phyloP scores from a whole-genome alignment of 1,284 basidiomycete genomes.

The Melampsora larici-populina region DNA sequence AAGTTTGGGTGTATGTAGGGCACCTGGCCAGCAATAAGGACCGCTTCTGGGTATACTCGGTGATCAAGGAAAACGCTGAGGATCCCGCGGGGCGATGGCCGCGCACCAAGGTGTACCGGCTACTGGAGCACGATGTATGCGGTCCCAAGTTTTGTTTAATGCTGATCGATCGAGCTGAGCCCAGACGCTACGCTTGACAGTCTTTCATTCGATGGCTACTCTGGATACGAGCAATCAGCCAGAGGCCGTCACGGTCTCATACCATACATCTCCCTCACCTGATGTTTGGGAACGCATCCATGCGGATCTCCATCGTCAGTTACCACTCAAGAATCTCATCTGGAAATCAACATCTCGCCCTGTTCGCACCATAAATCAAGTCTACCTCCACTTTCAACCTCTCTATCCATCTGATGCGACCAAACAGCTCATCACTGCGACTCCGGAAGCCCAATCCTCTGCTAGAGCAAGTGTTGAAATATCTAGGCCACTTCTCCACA shows the following conservation, averaged over 20 bases:
- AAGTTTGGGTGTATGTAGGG: too few relatives aligned
- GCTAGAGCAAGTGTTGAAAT: not conserved
- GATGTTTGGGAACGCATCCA: constrained; percentile 55
- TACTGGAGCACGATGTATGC: too few relatives aligned
- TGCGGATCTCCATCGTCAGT: constrained; percentile 63
- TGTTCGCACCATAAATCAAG: constrained; percentile 77
- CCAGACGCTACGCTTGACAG: too few relatives aligned
- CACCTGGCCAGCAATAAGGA: too few relatives aligned
- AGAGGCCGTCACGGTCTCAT: constrained; percentile 29
- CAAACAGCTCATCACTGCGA: constrained; percentile 2
- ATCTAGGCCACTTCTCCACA: constrained; percentile 67
- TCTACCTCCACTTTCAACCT: constrained; percentile 60
- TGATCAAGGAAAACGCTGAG: too few relatives aligned
- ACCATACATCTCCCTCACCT: constrained; percentile 41
- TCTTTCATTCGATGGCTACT: too few relatives aligned
- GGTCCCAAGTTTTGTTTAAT: too few relatives aligned
- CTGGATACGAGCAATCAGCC: too few relatives aligned
- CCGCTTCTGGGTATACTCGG: too few relatives aligned
- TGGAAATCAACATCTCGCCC: constrained; percentile 74
- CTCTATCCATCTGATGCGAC: constrained; percentile 14
- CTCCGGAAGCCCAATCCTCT: not conserved
- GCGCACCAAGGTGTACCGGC: too few relatives aligned
- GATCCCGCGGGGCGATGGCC: too few relatives aligned
- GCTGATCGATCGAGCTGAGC: too few relatives aligned
- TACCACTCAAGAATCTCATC: constrained; percentile 81